Evolutionary conservation across 2,329 filamentous ascomycete genomes (phyloP).

Genomic region (Xylaria sp.): DNA sequence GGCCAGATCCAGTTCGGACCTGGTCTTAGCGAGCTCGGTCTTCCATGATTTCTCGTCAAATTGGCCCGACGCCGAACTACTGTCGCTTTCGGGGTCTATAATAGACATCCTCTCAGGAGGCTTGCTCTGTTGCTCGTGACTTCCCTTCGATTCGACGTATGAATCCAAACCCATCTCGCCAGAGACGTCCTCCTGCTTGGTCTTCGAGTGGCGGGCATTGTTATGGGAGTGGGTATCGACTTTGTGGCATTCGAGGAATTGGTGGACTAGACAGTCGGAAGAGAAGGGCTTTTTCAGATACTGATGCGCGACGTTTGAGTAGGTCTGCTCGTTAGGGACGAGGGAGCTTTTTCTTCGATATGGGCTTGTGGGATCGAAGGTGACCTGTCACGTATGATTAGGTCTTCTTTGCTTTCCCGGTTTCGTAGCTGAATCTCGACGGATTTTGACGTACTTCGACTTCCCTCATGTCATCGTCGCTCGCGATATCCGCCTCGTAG

Average conservation of each 20-base stretch:
- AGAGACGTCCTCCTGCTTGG: conserved; percentile 33
- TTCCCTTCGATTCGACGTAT: conserved; percentile 46
- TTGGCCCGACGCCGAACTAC: conserved; percentile 55
- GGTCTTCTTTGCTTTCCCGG: background rate
- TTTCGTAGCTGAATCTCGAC: background rate
- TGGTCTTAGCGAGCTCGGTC: conserved; percentile 51
- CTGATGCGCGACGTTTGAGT: conserved; percentile 44
- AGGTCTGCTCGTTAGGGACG: conserved; percentile 54
- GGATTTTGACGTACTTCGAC: conserved; percentile 53
- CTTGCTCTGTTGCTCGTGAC: conserved; percentile 17
- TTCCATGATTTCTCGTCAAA: conserved; percentile 63
- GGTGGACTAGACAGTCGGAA: conserved; percentile 69
- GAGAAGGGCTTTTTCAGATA: conserved; percentile 41
- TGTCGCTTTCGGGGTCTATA: conserved; percentile 50
- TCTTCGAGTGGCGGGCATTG: conserved; percentile 21
- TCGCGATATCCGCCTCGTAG: conserved; percentile 47
- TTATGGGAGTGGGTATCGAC: conserved; percentile 33
- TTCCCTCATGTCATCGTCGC: conserved; percentile 57
- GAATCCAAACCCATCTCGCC: conserved; percentile 39
- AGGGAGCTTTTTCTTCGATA: conserved; percentile 72
- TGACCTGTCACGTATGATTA: conserved; percentile 51
- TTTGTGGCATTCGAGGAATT: conserved; percentile 65
- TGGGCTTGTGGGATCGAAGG: conserved; percentile 64
- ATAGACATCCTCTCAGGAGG: conserved; percentile 25
- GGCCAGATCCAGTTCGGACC: conserved; percentile 49